phyloP scores from a whole-genome alignment of 805 yeast genomes.

The Candida coquimbonensis region DNA sequence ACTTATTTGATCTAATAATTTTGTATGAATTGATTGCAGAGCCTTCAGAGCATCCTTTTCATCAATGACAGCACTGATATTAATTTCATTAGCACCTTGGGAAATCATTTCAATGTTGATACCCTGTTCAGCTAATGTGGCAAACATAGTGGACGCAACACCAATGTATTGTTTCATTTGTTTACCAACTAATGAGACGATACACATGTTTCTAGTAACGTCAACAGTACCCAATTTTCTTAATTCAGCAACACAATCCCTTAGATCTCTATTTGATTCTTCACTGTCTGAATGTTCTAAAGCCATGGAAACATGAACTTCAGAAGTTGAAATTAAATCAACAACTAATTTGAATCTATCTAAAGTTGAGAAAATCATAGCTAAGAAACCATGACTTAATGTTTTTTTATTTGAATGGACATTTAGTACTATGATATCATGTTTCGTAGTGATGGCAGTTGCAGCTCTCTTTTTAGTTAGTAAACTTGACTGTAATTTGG shows the following conservation, averaged over 20 bases:
- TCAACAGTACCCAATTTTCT: constrained; percentile 83
- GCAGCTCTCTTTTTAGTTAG: constrained; percentile 57
- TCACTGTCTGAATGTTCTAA: constrained; percentile 68
- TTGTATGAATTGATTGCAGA: constrained; percentile 75
- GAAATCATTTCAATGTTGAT: constrained; percentile 97
- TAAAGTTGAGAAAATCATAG: constrained; percentile 78
- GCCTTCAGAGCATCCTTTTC: constrained; percentile 81
- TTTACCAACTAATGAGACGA: constrained; percentile 90
- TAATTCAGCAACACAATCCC: constrained; percentile 71
- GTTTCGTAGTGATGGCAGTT: constrained; percentile 95
- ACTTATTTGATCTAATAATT: constrained; percentile 46
- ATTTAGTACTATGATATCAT: constrained; percentile 84
- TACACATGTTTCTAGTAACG: constrained; percentile 79
- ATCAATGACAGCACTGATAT: constrained; percentile 90
- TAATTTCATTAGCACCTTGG: constrained; percentile 97
- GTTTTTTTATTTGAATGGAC: constrained; percentile 92
- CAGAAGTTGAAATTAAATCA: constrained; percentile 93
- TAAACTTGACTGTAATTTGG: constrained; percentile 31
- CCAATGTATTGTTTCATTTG: constrained; percentile 97
- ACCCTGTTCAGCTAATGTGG: constrained; percentile 83
- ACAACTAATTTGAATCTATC: constrained; percentile 84
- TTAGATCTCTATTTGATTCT: constrained; percentile 45
- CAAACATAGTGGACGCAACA: constrained; percentile 95
- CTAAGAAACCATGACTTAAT: constrained; percentile 90
- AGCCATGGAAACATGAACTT: constrained; percentile 98